These are phyloP conservation scores for Solanum etuberosum DNA, from an alignment of 257 asterid species.

Conservation along the genomic window DNA sequence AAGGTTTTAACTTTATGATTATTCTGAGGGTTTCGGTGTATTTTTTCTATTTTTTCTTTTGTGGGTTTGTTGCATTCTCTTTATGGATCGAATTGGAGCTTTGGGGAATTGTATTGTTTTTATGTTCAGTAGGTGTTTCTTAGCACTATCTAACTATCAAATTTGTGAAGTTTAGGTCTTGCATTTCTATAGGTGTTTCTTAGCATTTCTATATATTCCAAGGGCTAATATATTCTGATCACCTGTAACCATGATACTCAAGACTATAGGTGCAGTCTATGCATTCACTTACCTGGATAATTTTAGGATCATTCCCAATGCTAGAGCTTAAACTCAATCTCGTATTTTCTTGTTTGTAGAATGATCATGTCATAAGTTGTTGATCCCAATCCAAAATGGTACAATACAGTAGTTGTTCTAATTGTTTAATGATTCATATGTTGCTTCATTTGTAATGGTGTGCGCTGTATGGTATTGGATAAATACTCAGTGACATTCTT, in stretches of 20 bases:
- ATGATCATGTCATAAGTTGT: neutral
- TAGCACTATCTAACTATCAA: neutral
- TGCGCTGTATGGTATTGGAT: neutral
- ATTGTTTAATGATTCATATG: neutral
- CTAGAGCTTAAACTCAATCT: neutral
- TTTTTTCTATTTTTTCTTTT: neutral
- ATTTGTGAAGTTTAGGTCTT: neutral
- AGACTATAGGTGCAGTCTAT: neutral
- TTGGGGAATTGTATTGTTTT: neutral
- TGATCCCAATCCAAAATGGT: neutral
- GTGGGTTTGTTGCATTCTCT: neutral
- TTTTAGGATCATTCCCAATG: neutral
- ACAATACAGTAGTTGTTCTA: neutral
- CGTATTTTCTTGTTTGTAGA: neutral
- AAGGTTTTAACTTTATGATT: neutral
- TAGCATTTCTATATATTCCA: too few species aligned
- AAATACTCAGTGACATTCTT: neutral
- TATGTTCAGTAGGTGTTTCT: neutral
- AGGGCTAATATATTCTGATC: neutral
- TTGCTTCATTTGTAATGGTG: neutral
- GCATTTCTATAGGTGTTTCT: neutral
- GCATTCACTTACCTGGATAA: neutral
- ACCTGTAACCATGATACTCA: neutral
- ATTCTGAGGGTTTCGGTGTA: neutral
- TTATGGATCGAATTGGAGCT: neutral